phyloP scores from a whole-genome alignment of 2,329 filamentous ascomycete genomes.

The Coccinonectria pachysandricola region DNA sequence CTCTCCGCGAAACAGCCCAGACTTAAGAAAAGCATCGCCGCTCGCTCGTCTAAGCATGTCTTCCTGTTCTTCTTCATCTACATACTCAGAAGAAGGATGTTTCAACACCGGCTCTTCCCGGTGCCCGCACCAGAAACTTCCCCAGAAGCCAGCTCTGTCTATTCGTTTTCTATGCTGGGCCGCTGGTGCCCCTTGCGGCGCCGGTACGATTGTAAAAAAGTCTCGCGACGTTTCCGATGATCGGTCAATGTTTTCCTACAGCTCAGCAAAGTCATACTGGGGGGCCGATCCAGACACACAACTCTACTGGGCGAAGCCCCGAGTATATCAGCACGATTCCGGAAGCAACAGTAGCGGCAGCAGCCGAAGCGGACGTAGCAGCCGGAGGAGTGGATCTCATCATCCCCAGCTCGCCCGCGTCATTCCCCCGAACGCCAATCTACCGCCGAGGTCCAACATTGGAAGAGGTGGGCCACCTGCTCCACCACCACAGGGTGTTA shows the following conservation, averaged over 20 bases:
- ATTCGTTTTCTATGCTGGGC: constrained; percentile 20
- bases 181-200: constrained; percentile 15
- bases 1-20: too few species aligned
- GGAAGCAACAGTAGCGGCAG: constrained; percentile 9
- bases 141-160: constrained; percentile 14
- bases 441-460: too few species aligned
- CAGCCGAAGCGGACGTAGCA: constrained; percentile 10
- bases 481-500: too few species aligned
- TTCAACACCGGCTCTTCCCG: constrained; percentile 14
- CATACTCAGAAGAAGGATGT: constrained; percentile 14
- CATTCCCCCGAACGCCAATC: too few species aligned
- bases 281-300: constrained; percentile 14
- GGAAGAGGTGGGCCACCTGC: too few species aligned
- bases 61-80: too few species aligned
- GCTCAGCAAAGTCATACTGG: constrained; percentile 13
- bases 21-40: too few species aligned
- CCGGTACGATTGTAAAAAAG: constrained; percentile 18
- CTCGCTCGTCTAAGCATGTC: too few species aligned
- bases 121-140: constrained; percentile 15
- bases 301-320: constrained; percentile 14
- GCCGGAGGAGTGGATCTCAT: constrained; percentile 11
- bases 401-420: too few species aligned
- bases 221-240: constrained; percentile 16
- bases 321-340: constrained; percentile 9
- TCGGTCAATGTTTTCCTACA: constrained; percentile 11